These are phyloP conservation scores for Phytophthora vignae DNA, from an alignment of 352 stramenopile species.

Conservation along the genomic window DNA sequence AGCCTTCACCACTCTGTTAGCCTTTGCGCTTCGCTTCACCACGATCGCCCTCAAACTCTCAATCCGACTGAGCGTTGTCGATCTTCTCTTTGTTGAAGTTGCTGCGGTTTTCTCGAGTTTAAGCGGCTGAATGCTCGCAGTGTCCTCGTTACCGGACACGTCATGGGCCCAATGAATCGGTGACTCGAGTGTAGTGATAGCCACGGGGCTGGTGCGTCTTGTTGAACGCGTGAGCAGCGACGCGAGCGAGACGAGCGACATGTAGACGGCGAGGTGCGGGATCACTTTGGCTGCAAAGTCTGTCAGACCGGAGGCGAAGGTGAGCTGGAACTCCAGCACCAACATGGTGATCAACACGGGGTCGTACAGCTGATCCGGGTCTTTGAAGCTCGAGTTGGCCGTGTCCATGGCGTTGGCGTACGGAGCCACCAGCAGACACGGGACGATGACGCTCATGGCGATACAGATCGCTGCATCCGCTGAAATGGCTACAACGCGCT, in stretches of 20 bases:
- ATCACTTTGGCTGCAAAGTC: conserved; percentile 7
- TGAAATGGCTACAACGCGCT: conserved; percentile 9
- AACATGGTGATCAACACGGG: conserved; percentile 4
- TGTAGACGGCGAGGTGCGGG: conserved; percentile 6
- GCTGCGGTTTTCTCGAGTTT: not conserved
- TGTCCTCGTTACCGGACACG: not conserved
- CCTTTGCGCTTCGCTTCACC: not conserved
- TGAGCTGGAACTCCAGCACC: conserved; percentile 6
- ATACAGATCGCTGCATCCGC: conserved; percentile 12
- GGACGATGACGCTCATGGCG: conserved; percentile 10
- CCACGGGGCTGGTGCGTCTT: not conserved
- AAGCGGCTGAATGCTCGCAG: not conserved
- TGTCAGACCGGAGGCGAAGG: conserved; percentile 4
- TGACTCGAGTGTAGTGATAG: not conserved
- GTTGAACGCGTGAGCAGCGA: not conserved
- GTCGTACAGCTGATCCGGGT: conserved; percentile 8
- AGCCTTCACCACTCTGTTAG: not conserved
- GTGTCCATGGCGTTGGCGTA: conserved; percentile 11
- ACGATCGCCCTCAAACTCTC: not conserved
- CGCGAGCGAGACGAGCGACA: conserved; percentile 4
- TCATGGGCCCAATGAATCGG: not conserved
- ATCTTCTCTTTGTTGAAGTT: not conserved
- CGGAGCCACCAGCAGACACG: not conserved
- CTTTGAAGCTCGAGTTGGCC: conserved; percentile 5
- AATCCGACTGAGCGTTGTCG: not conserved